A percentile compares a stretch with the other conserved stretches of the same genome.
Conservation (phyloP, 2,329 filamentous ascomycete genomes). For the Ophiocordyceps australis region DNA sequence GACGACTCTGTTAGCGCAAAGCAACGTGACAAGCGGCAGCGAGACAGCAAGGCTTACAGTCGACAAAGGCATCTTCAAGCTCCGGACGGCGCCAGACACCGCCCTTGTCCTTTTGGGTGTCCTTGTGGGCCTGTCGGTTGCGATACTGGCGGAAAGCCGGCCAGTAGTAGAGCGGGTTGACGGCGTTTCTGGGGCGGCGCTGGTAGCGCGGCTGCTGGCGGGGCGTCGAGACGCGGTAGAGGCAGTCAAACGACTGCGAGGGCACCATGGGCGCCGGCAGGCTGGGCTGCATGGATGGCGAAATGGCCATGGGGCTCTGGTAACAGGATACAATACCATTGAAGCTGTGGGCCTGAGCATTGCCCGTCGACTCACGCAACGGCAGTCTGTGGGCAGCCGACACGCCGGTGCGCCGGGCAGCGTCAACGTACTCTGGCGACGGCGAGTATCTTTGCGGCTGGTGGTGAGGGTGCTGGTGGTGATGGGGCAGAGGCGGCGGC, state of each 20-base stretch:
- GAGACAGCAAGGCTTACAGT: slow-evolving; percentile 27
- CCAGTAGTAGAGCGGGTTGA: slow-evolving; percentile 44
- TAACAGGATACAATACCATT: slow-evolving; percentile 24
- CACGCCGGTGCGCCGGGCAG: slow-evolving; percentile 19
- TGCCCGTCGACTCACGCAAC: slow-evolving; percentile 32
- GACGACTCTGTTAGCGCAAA: slow-evolving; percentile 5
- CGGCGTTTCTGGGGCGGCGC: slow-evolving; percentile 15
- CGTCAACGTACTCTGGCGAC: slow-evolving; percentile 26
- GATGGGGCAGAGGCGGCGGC: too few species aligned
- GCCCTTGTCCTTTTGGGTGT: slow-evolving; percentile 37
- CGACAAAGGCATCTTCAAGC: slow-evolving; percentile 48
- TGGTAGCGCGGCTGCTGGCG: slow-evolving; percentile 17
- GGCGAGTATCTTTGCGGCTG: slow-evolving; percentile 25
- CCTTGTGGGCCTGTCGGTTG: slow-evolving; percentile 44
- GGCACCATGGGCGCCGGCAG: slow-evolving; percentile 32
- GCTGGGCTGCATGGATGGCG: slow-evolving; percentile 24
- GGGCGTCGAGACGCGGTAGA: slow-evolving; percentile 18
- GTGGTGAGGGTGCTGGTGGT: too few species aligned
- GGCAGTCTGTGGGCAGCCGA: slow-evolving; percentile 21
- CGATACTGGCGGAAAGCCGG: slow-evolving; percentile 48
- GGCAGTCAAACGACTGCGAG: slow-evolving; percentile 25
- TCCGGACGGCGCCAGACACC: slow-evolving; percentile 34
- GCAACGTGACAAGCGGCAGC: neutral
- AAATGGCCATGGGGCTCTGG: slow-evolving; percentile 21
- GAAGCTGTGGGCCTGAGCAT: slow-evolving; percentile 25